Base-by-base conservation (phyloP, 345 rosid species). In the Triadica sebifera region DNA sequence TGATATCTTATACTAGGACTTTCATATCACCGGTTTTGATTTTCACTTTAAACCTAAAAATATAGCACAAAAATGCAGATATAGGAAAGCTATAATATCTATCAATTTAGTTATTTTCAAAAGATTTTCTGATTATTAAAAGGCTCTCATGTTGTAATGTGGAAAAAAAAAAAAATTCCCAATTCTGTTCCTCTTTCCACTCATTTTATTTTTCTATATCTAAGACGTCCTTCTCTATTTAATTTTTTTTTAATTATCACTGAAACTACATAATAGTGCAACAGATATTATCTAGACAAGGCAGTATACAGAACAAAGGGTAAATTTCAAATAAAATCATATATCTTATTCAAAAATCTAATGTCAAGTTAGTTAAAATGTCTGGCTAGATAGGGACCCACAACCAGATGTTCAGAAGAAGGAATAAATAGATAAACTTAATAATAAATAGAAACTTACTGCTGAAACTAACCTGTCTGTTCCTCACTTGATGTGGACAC, bases 401-500 rank as follows among this genome's bases (percentile, higher is more conserved):
- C 67, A 59, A 57, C 11, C 67, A 53, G 71, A 20, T 60, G 55
- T 22, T 16, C 12, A 55, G 39, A 76, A 65, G 25, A 77, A 12
- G 47, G 51, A 53, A 52, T 15, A n/a, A 12, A 37, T 13, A 49
- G 2, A 38, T 29, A 66, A n/a, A 50, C 46, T 38, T 34, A n/a
- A 49, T 41, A 22, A 69, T 13, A 65, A 37, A 22, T 24, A 45
- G 43, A 41, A 29, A 51, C 59, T 58, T n/a, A 11, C 43, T 10
- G 45, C 61, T 43, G 20, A 3, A 77, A 22, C 63, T 75, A 52
- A 87, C 90, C 85, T 85, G 73, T 82, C 83, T 78, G 75, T 87
- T 87, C 80, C 90, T 85, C 61, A 87, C 90, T 85, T 85, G 90
- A 80, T 87, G 90, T 3, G 90, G 90, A 66, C 90, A 87, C 72